A percentile compares a stretch with the other conserved stretches of the same genome.
phyloP scores from a whole-genome alignment of 2,329 filamentous ascomycete species.

The Bipolaris cookei region DNA sequence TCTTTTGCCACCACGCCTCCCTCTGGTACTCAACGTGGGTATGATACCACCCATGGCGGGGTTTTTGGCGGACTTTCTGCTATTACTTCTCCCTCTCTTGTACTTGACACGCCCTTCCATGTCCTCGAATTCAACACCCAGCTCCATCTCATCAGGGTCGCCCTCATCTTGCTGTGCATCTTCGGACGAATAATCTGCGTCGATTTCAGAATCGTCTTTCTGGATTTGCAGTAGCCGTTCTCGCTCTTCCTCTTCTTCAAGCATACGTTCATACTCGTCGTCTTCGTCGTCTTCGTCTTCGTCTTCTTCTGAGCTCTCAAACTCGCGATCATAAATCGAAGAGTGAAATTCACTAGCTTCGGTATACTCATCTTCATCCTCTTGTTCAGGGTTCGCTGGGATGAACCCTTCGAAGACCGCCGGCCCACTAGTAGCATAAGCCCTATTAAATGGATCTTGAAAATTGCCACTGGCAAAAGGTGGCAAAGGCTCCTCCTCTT shows the following conservation, averaged over 20 bases:
- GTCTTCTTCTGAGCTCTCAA: constrained; percentile 38
- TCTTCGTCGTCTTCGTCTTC: constrained; percentile 36
- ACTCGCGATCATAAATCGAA: constrained; percentile 28
- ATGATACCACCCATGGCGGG: background rate
- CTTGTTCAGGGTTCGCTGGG: constrained; percentile 40
- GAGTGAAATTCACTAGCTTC: constrained; percentile 27
- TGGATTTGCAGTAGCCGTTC: constrained; percentile 36
- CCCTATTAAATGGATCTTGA: constrained; percentile 32
- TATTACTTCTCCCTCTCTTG: constrained; percentile 22
- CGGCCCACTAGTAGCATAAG: constrained; percentile 35
- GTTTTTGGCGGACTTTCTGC: constrained; percentile 7
- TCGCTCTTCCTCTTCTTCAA: constrained; percentile 38
- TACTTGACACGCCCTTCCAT: constrained; percentile 28
- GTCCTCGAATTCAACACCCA: constrained; percentile 39
- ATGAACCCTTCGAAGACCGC: constrained; percentile 51
- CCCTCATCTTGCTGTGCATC: constrained; percentile 42
- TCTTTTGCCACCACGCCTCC: constrained; percentile 28
- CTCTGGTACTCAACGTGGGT: constrained; percentile 20
- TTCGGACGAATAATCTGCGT: constrained; percentile 46
- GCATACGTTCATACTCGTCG: constrained; percentile 34
- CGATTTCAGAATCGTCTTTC: constrained; percentile 40
- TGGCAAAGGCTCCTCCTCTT: constrained; percentile 15
- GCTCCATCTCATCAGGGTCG: constrained; percentile 42
- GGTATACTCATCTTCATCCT: constrained; percentile 44
- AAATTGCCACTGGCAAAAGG: constrained; percentile 23